Conservation (phyloP, 768 basidiomycete genomes). For the Amanita fuliginea region DNA sequence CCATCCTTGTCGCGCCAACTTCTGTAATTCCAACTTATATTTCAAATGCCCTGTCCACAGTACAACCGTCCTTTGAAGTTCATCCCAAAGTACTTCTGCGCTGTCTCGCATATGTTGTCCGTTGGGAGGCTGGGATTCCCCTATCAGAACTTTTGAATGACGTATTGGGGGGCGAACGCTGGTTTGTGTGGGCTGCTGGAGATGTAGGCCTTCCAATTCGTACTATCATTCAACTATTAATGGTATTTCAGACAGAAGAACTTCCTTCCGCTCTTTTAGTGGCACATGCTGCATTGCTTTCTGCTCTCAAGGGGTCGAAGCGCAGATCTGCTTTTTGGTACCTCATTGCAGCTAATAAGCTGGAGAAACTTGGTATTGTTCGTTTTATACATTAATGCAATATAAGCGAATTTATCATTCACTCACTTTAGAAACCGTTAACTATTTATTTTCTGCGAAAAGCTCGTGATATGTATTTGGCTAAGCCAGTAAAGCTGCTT, state of each 20-base stretch:
- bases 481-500: conserved; percentile 39
- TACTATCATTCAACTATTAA: conserved; percentile 1
- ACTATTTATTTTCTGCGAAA: conserved; percentile 73
- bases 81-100: conserved; percentile 58
- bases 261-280: conserved; percentile 68
- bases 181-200: conserved; percentile 80
- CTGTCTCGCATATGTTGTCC: conserved; percentile 55
- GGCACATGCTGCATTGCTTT: conserved; percentile 70
- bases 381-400: conserved; percentile 18
- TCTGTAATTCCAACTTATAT: conserved; percentile 50
- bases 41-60: conserved; percentile 41
- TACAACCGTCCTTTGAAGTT: conserved; percentile 35
- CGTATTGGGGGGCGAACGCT: conserved; percentile 65
- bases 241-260: conserved; percentile 60
- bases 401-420: conserved; percentile 3
- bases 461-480: conserved; percentile 53
- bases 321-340: conserved; percentile 76
- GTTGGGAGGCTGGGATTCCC: conserved; percentile 66
- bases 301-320: conserved; percentile 40
- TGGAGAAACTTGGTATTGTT: conserved; percentile 82
- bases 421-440: conserved; percentile 55
- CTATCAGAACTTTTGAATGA: conserved; percentile 44
- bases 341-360: conserved; percentile 56
- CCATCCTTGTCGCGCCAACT: conserved; percentile 59
- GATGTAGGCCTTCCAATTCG: conserved; percentile 40